These are phyloP conservation scores for Fusarium ambrosium DNA, from an alignment of 2,329 filamentous ascomycete genomes.

Conservation along the genomic window DNA sequence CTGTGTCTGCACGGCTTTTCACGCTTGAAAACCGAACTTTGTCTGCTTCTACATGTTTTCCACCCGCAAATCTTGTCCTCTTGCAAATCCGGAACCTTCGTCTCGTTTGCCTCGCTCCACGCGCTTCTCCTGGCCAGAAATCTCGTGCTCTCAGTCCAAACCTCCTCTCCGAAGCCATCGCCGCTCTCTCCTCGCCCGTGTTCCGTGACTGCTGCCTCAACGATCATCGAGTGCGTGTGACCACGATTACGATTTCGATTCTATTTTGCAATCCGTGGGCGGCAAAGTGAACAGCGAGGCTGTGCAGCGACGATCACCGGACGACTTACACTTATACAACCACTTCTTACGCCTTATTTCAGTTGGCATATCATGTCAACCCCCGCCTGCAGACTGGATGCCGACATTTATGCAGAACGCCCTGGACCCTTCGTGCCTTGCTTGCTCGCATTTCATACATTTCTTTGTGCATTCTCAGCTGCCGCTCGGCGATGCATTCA, in stretches of 20 bases:
- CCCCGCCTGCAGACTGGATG: constrained; percentile 14
- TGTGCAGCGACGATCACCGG: constrained; percentile 33
- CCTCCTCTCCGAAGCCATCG: constrained; percentile 21
- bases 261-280: constrained; percentile 20
- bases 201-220: constrained; percentile 44
- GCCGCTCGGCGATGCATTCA: constrained; percentile 23
- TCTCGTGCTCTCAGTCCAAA: constrained; percentile 29
- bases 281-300: constrained; percentile 32
- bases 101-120: constrained; percentile 14
- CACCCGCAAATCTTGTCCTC: constrained; percentile 5
- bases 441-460: constrained; percentile 10
- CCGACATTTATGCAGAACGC: constrained; percentile 18
- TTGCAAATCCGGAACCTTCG: constrained; percentile 3
- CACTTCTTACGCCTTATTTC: constrained; percentile 3
- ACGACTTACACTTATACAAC: constrained; percentile 26
- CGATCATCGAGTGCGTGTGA: constrained; percentile 44
- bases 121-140: constrained; percentile 14
- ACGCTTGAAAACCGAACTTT: constrained; percentile 22
- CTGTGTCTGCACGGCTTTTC: constrained; percentile 21
- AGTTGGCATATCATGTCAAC: constrained; percentile 4
- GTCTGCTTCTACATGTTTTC: constrained; percentile 14
- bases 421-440: constrained; percentile 11
- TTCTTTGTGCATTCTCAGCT: constrained; percentile 26
- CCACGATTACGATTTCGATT: constrained; percentile 33
- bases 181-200: constrained; percentile 28